Percentiles rank a stretch among this genome's conserved stretches.
These are phyloP conservation scores for Pyrenopolyporus hunteri DNA, from an alignment of 495 filamentous ascomycete genomes.

Conservation along the genomic window DNA sequence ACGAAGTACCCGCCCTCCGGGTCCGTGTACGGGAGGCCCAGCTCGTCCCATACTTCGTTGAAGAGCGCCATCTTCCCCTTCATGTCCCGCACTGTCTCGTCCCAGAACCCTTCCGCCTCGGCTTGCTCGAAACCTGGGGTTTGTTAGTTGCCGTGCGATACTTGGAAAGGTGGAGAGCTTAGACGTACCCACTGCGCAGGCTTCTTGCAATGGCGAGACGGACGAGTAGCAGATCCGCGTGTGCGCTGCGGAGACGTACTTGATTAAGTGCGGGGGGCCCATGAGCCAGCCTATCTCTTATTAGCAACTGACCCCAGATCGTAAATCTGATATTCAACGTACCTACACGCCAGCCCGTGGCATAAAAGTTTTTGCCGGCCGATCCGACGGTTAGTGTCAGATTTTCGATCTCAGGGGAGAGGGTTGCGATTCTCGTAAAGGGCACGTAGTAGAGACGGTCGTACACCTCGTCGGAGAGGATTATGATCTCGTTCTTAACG, in stretches of 20 bases:
- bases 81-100: slow-evolving; percentile 83
- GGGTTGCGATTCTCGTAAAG: slow-evolving; percentile 87
- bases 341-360: slow-evolving; percentile 94
- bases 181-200: slow-evolving; percentile 76
- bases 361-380: slow-evolving; percentile 97
- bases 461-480: slow-evolving; percentile 95
- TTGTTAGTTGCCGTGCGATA: neutral
- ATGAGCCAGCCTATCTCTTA: slow-evolving; percentile 73
- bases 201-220: slow-evolving; percentile 93
- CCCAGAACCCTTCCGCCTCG: slow-evolving; percentile 85
- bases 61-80: slow-evolving; percentile 84
- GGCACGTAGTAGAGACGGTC: slow-evolving; percentile 94
- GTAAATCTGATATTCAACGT: neutral
- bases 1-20: slow-evolving; percentile 98
- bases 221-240: slow-evolving; percentile 96
- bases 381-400: slow-evolving; percentile 93
- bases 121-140: slow-evolving; percentile 78
- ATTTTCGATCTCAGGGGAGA: slow-evolving; percentile 84
- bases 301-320: neutral
- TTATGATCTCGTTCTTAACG: slow-evolving; percentile 91
- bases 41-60: slow-evolving; percentile 85
- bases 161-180: neutral
- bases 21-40: slow-evolving; percentile 87
- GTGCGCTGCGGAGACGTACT: slow-evolving; percentile 90
- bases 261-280: slow-evolving; percentile 85